Base-by-base conservation (phyloP, 2,329 filamentous ascomycete genomes). In the Colletotrichum endophyticum region DNA sequence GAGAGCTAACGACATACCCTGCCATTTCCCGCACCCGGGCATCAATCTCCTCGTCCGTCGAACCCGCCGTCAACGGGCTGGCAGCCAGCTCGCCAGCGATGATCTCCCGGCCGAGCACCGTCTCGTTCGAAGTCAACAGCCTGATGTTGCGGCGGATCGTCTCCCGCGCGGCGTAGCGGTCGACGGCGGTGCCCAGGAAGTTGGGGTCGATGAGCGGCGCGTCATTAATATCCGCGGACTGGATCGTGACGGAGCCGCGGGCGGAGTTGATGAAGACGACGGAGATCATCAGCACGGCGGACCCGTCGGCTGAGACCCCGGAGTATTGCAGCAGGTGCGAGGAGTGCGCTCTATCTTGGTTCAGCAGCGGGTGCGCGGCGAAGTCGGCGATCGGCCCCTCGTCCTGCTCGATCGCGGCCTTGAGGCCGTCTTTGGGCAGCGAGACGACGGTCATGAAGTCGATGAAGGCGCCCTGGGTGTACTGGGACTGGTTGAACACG, bases 391-490 rank as follows among this genome's bases (percentile, higher is more conserved):
- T 71, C 69, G 80, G 63, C 2, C 83, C 84, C 62, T 85, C 84
- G 25, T 86, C 85, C 64, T 81, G 80, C 34, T 80, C 76, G 13
- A 85, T 83, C 2, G 84, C 84, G 34, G 75, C 72, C 7, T 73
- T 78, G 2, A 86, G 81, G 1, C 81, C 81, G 0, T 84, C 79
- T 11, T 79, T 80, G 6, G 80, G 75, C 2, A 85, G 79, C n/a
- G 79, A 78, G 1, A 79, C 80, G 2, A 80, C 81, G 8, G 83
- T 81, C n/a, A 85, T 79, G 78, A 85, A 87, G 77, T 88, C 85
- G 57, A 80, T 70, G 0, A 85, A 84, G 5, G 80, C 75, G 0
- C 86, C 86, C 57, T 83, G 76, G 1, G 76, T 72, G 70, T 86
- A 87, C 22, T 85, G 83, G 0, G 84, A 82, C 67, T 83, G 78